Base-by-base conservation (phyloP, 2,329 filamentous ascomycete genomes). In the Colletotrichum orbiculare region DNA sequence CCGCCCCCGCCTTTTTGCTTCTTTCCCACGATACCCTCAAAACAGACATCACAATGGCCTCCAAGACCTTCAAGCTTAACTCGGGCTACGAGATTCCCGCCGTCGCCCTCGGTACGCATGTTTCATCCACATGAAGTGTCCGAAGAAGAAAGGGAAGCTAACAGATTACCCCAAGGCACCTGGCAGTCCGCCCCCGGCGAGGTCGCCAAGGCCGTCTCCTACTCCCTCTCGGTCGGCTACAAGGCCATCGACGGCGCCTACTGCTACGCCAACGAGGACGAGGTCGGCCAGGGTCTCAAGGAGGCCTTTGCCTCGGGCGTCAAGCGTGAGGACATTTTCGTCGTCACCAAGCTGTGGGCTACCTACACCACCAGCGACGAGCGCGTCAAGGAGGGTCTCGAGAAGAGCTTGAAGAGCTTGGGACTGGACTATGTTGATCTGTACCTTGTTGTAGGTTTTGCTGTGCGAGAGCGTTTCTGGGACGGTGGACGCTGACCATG, bases 341-440 rank as follows among this genome's bases (percentile, higher is more conserved):
- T 96, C 64, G 91, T 92, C 59, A 93, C 89, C 72, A 96, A 97
- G 84, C 85, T 94, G 42, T 96, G 93, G 91, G 90, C 89, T 73
- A 93, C 91, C 54, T 94, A 91, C 81, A 89, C 91, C 77, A 87
- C 86, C 41, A 66, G 63, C 46, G 67, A 65, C 42, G 69, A 68
- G 37, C 84, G 89, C 7, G 88, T 88, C 6, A 89, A 91, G 77
- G 81, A 90, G 71, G 88, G 85, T 41, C 83, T 96, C 41, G 87
- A 93, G 69, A 89, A 90, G 83, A 91, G 89, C 72, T 81, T 96
- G 75, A 86, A 89, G 78, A 84, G 85, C 65, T 81, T 96, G 41
- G 91, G 92, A 2, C 81, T 96, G 52, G 90, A 93, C 69, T 95
- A 96, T 75, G 85, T 96, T 6, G 93, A 96, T 75, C 81, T 96